Conservation (phyloP, 2,329 filamentous ascomycete genomes). For the Stagonosporopsis rhizophila region DNA sequence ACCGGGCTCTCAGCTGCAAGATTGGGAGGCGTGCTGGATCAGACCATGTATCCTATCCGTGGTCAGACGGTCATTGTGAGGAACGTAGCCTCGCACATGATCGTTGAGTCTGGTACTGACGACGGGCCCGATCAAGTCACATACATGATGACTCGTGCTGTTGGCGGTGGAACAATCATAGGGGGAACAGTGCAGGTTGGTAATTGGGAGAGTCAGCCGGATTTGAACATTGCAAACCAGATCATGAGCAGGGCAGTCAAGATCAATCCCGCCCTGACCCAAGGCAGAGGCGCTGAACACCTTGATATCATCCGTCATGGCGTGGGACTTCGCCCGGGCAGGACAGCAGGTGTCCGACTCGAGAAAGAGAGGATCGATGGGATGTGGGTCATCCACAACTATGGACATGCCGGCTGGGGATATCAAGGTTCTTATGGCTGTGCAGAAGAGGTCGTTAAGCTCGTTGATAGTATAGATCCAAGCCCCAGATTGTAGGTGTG, state of each 20-base stretch:
- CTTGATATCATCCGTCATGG: conserved; percentile 76
- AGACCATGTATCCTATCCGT: conserved; percentile 73
- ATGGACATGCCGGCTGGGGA: conserved; percentile 79
- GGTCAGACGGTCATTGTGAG: conserved; percentile 85
- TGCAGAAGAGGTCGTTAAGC: conserved; percentile 24
- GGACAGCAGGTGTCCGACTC: conserved; percentile 74
- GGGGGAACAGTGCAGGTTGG: conserved; percentile 81
- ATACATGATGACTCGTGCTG: conserved; percentile 83
- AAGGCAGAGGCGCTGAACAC: conserved; percentile 39
- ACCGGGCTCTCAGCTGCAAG: conserved; percentile 76
- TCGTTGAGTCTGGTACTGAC: conserved; percentile 72
- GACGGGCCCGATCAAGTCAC: conserved; percentile 73
- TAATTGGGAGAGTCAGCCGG: conserved; percentile 78
- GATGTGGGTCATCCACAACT: conserved; percentile 76
- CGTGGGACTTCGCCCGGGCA: conserved; percentile 79
- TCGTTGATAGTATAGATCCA: not conserved
- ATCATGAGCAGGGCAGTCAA: conserved; percentile 81
- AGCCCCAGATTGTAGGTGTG: not conserved
- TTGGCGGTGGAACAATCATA: conserved; percentile 76
- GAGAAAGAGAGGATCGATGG: conserved; percentile 71
- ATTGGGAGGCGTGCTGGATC: conserved; percentile 72
- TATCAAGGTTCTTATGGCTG: conserved; percentile 60
- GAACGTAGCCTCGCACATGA: conserved; percentile 76
- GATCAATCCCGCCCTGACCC: conserved; percentile 64
- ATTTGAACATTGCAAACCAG: conserved; percentile 76